Base-by-base conservation (phyloP, 2,329 filamentous ascomycete genomes). In the Pseudopyrenochaeta lycopersici region DNA sequence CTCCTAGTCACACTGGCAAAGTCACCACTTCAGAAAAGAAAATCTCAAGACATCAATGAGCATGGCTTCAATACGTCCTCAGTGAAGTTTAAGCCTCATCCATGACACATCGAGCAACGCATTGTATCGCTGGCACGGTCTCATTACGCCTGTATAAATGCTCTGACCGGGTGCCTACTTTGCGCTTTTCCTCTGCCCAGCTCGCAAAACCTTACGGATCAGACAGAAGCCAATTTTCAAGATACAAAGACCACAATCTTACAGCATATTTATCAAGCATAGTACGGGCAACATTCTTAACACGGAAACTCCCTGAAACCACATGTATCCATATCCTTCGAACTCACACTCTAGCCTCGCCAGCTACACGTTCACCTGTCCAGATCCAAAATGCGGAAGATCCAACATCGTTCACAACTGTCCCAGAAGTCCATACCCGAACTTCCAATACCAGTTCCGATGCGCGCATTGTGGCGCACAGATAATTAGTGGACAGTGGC, bases 401-500 rank as follows among this genome's bases (percentile, higher is more conserved):
- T 7, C 18, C 18, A 52, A 43, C 30, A 29, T 50, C 1, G 29
- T 52, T 7, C 44, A 41, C 32, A 41, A 41, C 10, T 39, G 46
- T 3, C 48, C 44, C 5, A 48, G 53, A 6, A 48, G 38, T 15
- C 43, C 48, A 3, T 56, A 56, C n/a, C 49, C 48, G 7, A 18
- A 44, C 29, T 41, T 51, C 23, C 48, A 56, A 32, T 35, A 48
- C 35, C 30, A 46, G 12, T 42, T 52, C 18, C 21, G 14, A 12
- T 56, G 53, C 35, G 10, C 9, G 12, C 14, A 27, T 11, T 56
- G 48, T 32, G 31, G 40, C 9, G 41, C 48, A 4, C 53, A 56
- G 48, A 39, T 40, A 4, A 15, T 52, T 23, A 42, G 44, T 5
- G 53, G 48, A 2, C 47, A 20, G 20, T 56, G 53, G 48, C 52